Evolutionary conservation across 2,329 filamentous ascomycete genomes (phyloP).

Genomic region (Bipolaris victoriae): DNA sequence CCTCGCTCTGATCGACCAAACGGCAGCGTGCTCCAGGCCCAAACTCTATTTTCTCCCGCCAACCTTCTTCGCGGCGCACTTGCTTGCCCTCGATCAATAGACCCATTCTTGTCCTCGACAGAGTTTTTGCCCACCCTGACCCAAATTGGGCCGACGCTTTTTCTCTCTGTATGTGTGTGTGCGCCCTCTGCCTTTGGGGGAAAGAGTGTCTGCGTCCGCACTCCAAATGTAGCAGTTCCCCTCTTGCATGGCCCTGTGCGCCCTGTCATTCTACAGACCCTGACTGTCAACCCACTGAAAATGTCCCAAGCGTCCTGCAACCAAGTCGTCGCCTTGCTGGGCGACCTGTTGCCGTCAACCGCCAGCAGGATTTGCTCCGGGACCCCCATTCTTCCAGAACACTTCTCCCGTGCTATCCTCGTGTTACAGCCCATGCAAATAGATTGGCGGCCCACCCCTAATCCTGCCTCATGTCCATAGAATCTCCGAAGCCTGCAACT

Average conservation of each 20-base stretch:
- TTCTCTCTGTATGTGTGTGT: background rate
- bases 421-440: constrained; percentile 35
- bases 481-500: constrained; percentile 12
- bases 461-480: constrained; percentile 17
- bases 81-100: constrained; percentile 16
- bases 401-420: constrained; percentile 35
- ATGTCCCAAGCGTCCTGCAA: constrained; percentile 18
- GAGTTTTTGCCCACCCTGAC: constrained; percentile 18
- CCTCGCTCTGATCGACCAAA: constrained; percentile 25
- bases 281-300: constrained; percentile 7
- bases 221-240: constrained; percentile 18
- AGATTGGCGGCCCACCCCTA: constrained; percentile 40
- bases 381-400: constrained; percentile 41
- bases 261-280: constrained; percentile 20
- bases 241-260: constrained; percentile 21
- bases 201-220: background rate
- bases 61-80: constrained; percentile 25
- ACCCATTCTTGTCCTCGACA: constrained; percentile 10
- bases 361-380: constrained; percentile 19
- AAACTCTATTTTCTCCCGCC: constrained; percentile 20
- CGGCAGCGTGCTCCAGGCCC: constrained; percentile 16
- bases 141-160: constrained; percentile 14
- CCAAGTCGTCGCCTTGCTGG: constrained; percentile 20
- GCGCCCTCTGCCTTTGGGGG: too few species aligned
- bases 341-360: constrained; percentile 22